Evolutionary conservation across 352 stramenopile genomes (phyloP), one percentile per base, ranked within the genome.

Genomic region (Phytophthora pluvialis): DNA sequence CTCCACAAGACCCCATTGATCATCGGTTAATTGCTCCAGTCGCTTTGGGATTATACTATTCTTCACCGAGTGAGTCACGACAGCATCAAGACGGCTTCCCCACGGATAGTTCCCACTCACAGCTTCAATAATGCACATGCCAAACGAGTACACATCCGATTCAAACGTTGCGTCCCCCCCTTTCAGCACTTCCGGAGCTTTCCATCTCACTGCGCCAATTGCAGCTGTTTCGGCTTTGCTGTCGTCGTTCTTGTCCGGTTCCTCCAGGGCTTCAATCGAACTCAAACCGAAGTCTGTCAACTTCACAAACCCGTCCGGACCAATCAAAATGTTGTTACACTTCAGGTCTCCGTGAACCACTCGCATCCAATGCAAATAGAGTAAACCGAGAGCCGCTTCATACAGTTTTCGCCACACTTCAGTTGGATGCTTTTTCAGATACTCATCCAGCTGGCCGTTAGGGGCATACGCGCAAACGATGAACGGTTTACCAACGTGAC

Each of bases 211-310:
- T 3, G 54, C 54, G n/a, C 42, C 54, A 21, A 60, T 21, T 21
- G 21, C 21, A 21, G 2, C 21, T 21, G 21, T 21, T 21, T 21
- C 21, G 21, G 1, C 21, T 21, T 21, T 21, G 21, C 21, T 21
- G 21, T 21, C 21, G 21, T 2, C 2, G 21, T 21, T 21, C 1
- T 21, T 21, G 21, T 2, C 21, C 21, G 21, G 21, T 21, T 21
- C 21, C 21, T 21, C 21, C 21, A 21, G 21, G 21, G 21, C 21
- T 21, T 21, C 21, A 21, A 21, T 21, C 21, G 60, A 38, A 21
- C 68, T 76, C 10, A 73, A 36, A 0, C 58, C 63, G 46, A 76
- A 73, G 25, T 76, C 64, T 5, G 64, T 73, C 15, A 76, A 35
- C 54, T 73, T 76, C 6, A 58, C 68, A 25, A 50, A 50, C 1